Evolutionary conservation across 192 early-diverging fungal species (phyloP).

Genomic region (Geranomyces michiganensis): DNA sequence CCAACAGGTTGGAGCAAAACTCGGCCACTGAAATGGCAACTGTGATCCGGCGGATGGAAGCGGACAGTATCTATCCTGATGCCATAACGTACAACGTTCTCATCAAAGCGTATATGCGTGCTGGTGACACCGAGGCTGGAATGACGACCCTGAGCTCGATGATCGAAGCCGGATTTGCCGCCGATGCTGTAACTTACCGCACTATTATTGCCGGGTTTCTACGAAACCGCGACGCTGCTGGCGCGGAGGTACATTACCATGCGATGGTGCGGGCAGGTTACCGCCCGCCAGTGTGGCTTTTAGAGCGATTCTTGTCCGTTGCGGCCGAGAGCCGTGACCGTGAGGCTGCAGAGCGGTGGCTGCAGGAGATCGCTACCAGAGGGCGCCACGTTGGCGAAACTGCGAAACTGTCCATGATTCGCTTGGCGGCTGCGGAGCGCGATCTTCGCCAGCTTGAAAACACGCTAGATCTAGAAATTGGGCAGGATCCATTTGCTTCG

Average conservation of each 20-base stretch:
- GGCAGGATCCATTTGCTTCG: background rate
- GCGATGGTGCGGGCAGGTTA: constrained; percentile 30
- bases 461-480: background rate
- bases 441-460: constrained; percentile 4
- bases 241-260: constrained; percentile 27
- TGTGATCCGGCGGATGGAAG: constrained; percentile 18
- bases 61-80: constrained; percentile 25
- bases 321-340: background rate
- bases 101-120: constrained; percentile 28
- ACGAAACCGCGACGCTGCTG: constrained; percentile 7
- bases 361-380: background rate
- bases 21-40: background rate
- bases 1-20: background rate
- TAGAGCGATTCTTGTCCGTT: constrained; percentile 13
- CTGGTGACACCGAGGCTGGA: constrained; percentile 23
- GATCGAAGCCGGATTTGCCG: constrained; percentile 14
- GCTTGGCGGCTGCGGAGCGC: background rate
- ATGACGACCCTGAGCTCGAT: constrained; percentile 32
- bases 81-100: constrained; percentile 40
- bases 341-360: constrained; percentile 26
- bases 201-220: constrained; percentile 22
- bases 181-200: constrained; percentile 25
- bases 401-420: constrained; percentile 5
- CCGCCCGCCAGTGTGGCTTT: background rate
- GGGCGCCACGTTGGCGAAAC: background rate